A percentile compares a stretch with the other conserved stretches of the same genome.
phyloP scores from a whole-genome alignment of 805 yeast genomes.

The Grigorovia yakushimaensis region DNA sequence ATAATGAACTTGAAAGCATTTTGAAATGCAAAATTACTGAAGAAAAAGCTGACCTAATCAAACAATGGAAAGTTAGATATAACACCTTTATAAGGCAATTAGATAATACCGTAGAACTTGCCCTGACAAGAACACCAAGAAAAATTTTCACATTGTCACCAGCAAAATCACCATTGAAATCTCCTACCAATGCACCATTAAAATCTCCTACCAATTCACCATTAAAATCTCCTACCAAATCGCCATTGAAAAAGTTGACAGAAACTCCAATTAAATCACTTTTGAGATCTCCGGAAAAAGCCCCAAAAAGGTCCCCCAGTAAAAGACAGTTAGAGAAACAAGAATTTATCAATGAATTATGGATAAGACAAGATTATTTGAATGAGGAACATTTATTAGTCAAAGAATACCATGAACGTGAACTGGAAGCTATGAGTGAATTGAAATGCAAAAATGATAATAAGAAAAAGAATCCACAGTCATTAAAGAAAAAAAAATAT shows the following conservation, averaged over 20 bases:
- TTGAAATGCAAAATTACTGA: constrained; percentile 11
- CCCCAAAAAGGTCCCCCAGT: constrained; percentile 12
- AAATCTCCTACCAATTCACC: not conserved
- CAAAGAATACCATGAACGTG: constrained; percentile 6
- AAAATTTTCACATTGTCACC: not conserved
- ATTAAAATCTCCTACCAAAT: not conserved
- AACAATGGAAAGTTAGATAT: constrained; percentile 19
- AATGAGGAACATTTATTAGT: constrained; percentile 13
- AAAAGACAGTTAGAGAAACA: constrained; percentile 11
- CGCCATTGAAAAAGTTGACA: not conserved
- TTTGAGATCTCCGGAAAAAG: not conserved
- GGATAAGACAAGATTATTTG: constrained; percentile 17
- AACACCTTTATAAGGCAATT: constrained; percentile 11
- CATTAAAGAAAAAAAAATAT: constrained; percentile 7
- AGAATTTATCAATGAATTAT: constrained; percentile 10
- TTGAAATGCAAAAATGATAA: not conserved
- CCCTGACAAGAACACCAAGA: not conserved
- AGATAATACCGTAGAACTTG: not conserved
- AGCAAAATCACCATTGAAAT: constrained; percentile 1
- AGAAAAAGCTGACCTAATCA: constrained; percentile 9
- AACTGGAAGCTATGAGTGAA: not conserved
- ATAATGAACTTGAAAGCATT: constrained; percentile 2
- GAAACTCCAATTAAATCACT: not conserved
- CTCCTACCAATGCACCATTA: not conserved
- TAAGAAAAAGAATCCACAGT: constrained; percentile 1